Conservation (phyloP, 164 flowering plant species). For the Vitis amurensis region DNA sequence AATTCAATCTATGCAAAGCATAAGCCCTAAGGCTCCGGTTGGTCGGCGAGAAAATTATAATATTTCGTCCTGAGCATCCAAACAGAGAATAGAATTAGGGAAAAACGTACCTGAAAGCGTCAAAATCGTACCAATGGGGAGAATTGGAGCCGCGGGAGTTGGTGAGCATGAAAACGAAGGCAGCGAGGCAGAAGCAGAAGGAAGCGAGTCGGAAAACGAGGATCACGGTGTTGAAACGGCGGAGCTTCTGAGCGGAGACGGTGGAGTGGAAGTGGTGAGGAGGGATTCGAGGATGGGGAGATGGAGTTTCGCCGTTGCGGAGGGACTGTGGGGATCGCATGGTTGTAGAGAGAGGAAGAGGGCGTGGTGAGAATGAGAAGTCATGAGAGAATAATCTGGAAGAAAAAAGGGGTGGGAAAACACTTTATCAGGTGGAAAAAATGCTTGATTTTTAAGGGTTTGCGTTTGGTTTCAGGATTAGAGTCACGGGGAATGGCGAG, state of each 20-base stretch:
- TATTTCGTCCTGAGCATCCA: neutral
- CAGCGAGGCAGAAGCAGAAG: slow-evolving; percentile 71
- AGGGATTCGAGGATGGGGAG: slow-evolving; percentile 21
- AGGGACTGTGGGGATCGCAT: slow-evolving; percentile 58
- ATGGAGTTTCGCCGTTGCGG: slow-evolving; percentile 48
- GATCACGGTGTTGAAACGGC: slow-evolving; percentile 66
- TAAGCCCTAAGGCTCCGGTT: neutral
- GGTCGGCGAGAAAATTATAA: slow-evolving; percentile 6
- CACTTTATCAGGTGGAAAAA: no score
- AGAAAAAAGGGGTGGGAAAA: neutral
- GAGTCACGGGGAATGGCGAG: slow-evolving; percentile 44
- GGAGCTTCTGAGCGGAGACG: slow-evolving; percentile 68
- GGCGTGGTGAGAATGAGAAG: neutral
- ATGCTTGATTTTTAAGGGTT: no score
- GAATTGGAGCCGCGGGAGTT: slow-evolving; percentile 47
- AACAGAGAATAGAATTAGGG: neutral
- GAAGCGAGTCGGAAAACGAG: slow-evolving; percentile 65
- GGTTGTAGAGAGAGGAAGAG: slow-evolving; percentile 2
- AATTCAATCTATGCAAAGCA: neutral
- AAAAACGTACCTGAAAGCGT: slow-evolving; percentile 63
- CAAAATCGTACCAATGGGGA: slow-evolving; percentile 60
- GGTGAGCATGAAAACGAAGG: slow-evolving; percentile 79
- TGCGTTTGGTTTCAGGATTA: neutral
- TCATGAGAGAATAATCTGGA: slow-evolving; percentile 25
- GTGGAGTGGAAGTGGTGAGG: slow-evolving; percentile 66